Evolutionary conservation across 129 eudicot species (phyloP).

Genomic region (carrot (Daucus carota)): DH1_v3.0 NC_030388.2:554001-554500

Average conservation of each 20-base stretch:
- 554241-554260: neutral
- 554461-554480: neutral
- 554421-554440: neutral
- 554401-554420: neutral
- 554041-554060: slow-evolving; percentile 75
- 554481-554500: neutral
- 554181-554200: neutral
- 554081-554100: slow-evolving; percentile 89
- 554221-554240: neutral
- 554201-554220: neutral
- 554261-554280: neutral
- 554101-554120: slow-evolving; percentile 77
- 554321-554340: slow-evolving; percentile 15
- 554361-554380: slow-evolving; percentile 92
- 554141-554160: slow-evolving; percentile 10
- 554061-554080: slow-evolving; percentile 77
- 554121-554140: slow-evolving; percentile 97
- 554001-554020: slow-evolving; percentile 76
- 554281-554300: neutral
- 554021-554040: slow-evolving; percentile 93
- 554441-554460: neutral
- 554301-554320: neutral
- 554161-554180: neutral
- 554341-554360: slow-evolving; percentile 89
- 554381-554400: slow-evolving; percentile 66